Percentiles rank a stretch among this genome's conserved stretches.
These are phyloP conservation scores for Prunus mongolica DNA, from an alignment of 306 rosid species.

Conservation along the genomic window DNA sequence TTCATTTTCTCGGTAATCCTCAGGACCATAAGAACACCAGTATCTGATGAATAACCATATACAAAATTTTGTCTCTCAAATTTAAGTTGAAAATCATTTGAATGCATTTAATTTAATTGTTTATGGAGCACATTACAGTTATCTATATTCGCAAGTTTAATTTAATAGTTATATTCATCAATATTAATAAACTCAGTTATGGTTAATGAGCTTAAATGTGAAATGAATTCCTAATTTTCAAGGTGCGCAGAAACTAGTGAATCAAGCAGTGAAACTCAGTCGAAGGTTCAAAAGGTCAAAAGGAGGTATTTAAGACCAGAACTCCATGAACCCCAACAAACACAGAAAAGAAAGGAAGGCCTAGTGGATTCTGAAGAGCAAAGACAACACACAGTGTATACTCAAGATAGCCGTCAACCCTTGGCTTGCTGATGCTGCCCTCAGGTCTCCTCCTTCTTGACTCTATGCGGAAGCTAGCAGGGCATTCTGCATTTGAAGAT, in stretches of 20 bases:
- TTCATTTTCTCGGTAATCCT: conserved; percentile 63
- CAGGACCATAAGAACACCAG: conserved; percentile 95
- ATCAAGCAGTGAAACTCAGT: not conserved
- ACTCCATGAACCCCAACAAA: not conserved
- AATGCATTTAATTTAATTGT: not conserved
- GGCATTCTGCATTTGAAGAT: conserved; percentile 60
- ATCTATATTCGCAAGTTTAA: not conserved
- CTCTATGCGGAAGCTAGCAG: conserved; percentile 69
- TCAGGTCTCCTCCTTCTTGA: conserved; percentile 64
- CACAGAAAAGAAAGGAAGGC: not conserved
- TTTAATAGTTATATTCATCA: not conserved
- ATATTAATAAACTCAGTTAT: not conserved
- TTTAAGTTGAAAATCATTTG: not conserved
- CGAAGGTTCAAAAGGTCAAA: not conserved
- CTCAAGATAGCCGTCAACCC: conserved; percentile 84
- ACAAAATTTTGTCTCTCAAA: not conserved
- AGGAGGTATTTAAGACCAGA: not conserved
- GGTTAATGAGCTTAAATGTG: not conserved
- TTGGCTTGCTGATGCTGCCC: conserved; percentile 65
- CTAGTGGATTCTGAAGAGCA: not conserved
- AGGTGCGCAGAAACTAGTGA: not conserved
- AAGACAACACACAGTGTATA: conserved; percentile 56
- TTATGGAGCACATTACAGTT: not conserved
- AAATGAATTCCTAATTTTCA: not conserved
- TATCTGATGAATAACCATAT: conserved; percentile 41